Percentiles rank a stretch among this genome's conserved stretches.
phyloP scores from a whole-genome alignment of 805 yeast species.

The Candida stauntonica region DNA sequence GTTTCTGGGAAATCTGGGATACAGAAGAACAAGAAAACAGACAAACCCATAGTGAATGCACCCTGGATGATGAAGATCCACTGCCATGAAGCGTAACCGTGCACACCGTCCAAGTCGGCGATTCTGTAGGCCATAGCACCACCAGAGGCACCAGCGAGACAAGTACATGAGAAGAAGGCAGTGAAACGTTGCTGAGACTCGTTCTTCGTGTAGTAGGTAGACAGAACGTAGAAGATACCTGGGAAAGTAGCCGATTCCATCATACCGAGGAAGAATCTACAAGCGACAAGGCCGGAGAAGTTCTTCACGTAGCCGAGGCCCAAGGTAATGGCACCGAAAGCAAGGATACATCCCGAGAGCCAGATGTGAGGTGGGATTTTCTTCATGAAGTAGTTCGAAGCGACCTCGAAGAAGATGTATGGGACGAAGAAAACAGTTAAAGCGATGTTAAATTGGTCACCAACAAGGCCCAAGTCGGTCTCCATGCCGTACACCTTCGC shows the following conservation, averaged over 20 bases:
- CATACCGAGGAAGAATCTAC: constrained; percentile 48
- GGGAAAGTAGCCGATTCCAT: constrained; percentile 53
- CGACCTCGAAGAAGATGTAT: constrained; percentile 35
- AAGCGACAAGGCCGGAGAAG: constrained; percentile 43
- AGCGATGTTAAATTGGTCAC: constrained; percentile 39
- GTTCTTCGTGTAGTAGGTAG: constrained; percentile 43
- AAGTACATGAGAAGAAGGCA: constrained; percentile 47
- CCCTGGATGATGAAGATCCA: constrained; percentile 52
- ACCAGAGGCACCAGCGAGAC: constrained; percentile 53
- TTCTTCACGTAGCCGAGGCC: constrained; percentile 39
- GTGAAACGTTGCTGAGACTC: constrained; percentile 47
- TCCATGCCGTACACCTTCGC: constrained; percentile 72
- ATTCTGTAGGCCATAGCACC: constrained; percentile 49
- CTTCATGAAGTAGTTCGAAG: constrained; percentile 37
- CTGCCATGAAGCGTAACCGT: constrained; percentile 41
- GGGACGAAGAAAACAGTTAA: constrained; percentile 46
- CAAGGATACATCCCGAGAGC: constrained; percentile 31
- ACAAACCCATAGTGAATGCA: constrained; percentile 37
- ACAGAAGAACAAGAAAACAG: constrained; percentile 34
- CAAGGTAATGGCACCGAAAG: constrained; percentile 39
- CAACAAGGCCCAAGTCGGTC: constrained; percentile 44
- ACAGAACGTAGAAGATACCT: constrained; percentile 42
- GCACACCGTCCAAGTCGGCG: constrained; percentile 41
- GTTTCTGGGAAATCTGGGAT: constrained; percentile 42
- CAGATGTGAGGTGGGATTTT: constrained; percentile 36